Evolutionary conservation across 208 protist species (phyloP), one percentile per base, ranked within the genome.

Genomic region (Spongospora subterranea): DNA sequence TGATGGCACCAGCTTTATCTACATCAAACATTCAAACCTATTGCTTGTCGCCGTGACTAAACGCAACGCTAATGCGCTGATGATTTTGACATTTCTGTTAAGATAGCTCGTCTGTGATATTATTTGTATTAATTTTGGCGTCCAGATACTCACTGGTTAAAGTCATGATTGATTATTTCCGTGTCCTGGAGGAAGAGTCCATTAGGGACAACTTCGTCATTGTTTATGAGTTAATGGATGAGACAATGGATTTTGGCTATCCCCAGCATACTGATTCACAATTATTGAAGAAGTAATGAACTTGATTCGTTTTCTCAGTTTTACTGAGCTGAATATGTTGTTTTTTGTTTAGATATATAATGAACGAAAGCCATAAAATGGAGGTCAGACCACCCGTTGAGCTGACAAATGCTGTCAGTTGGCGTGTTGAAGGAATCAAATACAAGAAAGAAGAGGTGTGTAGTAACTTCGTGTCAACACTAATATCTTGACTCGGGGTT

Each of bases 241-340:
- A 98, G 92, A 98, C 98, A 94, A 97, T 98, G 96, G 97, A 98
- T 90, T 98, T 97, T 94, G 97, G 97, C n/a, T 97, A 97, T 91
- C 96, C 93, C 64, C 92, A 92, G 89, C 38, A 43, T 64, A 77
- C 45, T 11, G 88, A 89, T 39, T 43, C 88, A 46, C n/a, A 91
- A 41, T 40, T 76, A 13, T 45, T 91, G 24, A 88, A 38, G 24
- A 65, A 89, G 35, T 91, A 91, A 46, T 92, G 17, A 82, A 24
- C 24, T 60, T 29, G 24, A 29, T 60, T 60, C 24, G 6, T 6
- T 60, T 60, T 6, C 50, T 24, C 24, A 24, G 24, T 60, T 60
- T 60, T 6, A 6, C 6, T 24, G 6, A 60, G 24, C 50, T 60
- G 50, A 6, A 88, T 20, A 88, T n/a, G n/a, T n/a, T n/a, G n/a